Base-by-base conservation (phyloP, 805 yeast species). In the Myxozyma sirexii region DNA sequence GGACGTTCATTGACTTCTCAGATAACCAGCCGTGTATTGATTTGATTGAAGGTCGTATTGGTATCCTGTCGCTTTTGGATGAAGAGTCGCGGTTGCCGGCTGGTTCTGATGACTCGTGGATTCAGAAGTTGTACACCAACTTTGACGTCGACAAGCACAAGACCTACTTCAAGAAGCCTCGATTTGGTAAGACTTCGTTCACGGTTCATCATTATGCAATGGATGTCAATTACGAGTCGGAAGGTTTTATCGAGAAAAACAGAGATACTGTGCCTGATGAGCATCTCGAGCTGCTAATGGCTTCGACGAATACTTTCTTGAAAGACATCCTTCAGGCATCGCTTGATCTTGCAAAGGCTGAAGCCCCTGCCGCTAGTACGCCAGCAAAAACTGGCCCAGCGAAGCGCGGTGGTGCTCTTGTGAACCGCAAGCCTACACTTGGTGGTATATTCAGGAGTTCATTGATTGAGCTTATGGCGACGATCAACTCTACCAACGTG, bases 201-300 rank as follows among this genome's bases (percentile, higher is more conserved):
- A 85, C 93, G 57, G 96, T 93, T 56, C 81, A 88, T 58, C 99
- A 93, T 75, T 93, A 93, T 76, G 99, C 99, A 29, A 83, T 90
- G 71, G 97, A 93, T 70, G 99, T 93, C 42, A 78, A 89, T 39
- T 93, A 93, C 73, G 96, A 91, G 70, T 82, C 87, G 43, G 97
- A 90, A 62, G 98, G 98, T 1, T 93, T 93, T 72, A 89, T 93
- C 70, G 99, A 93, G 77, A 93, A 93, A 79, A 93, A 93, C 72
- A 85, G 98, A 78, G 99, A 93, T 74, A 90, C 98, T 6, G 97
- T 93, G 52, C 92, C 97, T 19, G 99, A 93, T 70, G 97, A 97
- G 26, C 96, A 91, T 70, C 76, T 93, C 63, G 97, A 90, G 63
- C 91, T 90, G 8, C 81, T 93, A 75, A 84, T 83, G 69, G 81